phyloP scores from a whole-genome alignment of 2,329 filamentous ascomycete genomes.

The Monilinia vaccinii-corymbosi region DNA sequence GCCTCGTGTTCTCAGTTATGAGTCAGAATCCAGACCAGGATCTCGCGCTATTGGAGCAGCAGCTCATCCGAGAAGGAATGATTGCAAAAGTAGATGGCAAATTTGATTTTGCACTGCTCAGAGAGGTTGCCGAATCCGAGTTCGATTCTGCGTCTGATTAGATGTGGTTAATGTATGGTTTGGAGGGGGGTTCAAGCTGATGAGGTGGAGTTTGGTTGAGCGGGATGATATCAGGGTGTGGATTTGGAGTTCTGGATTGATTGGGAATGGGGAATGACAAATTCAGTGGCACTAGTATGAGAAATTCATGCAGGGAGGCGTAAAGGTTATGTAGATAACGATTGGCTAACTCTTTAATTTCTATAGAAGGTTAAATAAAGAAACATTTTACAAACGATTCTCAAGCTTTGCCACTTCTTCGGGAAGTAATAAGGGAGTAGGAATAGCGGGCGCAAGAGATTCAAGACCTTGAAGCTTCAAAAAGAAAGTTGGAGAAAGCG shows the following conservation, averaged over 20 bases:
- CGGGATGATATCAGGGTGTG: background rate
- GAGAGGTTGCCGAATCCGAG: slow-evolving; percentile 26
- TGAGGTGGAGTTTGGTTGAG: background rate
- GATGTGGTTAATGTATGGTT: background rate
- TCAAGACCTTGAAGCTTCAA: slow-evolving; percentile 19
- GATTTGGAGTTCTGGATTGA: background rate
- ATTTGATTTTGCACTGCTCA: slow-evolving; percentile 29
- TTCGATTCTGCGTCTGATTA: slow-evolving; percentile 26
- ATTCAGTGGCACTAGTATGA: background rate
- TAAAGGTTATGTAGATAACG: background rate
- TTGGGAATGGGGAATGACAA: background rate
- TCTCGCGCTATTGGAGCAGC: slow-evolving; percentile 23
- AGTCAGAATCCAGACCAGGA: slow-evolving; percentile 25
- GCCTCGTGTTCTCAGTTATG: slow-evolving; percentile 28
- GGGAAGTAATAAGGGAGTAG: slow-evolving; percentile 28
- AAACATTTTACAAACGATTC: background rate
- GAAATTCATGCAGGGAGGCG: background rate
- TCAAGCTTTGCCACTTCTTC: slow-evolving; percentile 25
- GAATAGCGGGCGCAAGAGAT: slow-evolving; percentile 24
- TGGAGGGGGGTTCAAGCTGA: no score
- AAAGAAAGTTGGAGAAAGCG: background rate
- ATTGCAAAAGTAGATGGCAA: slow-evolving; percentile 27
- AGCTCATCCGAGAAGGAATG: slow-evolving; percentile 24
- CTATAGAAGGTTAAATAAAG: background rate
- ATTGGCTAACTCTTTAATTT: background rate